phyloP scores from a whole-genome alignment of 192 early-diverging fungal genomes.

The Rhizophagus clarus region DNA sequence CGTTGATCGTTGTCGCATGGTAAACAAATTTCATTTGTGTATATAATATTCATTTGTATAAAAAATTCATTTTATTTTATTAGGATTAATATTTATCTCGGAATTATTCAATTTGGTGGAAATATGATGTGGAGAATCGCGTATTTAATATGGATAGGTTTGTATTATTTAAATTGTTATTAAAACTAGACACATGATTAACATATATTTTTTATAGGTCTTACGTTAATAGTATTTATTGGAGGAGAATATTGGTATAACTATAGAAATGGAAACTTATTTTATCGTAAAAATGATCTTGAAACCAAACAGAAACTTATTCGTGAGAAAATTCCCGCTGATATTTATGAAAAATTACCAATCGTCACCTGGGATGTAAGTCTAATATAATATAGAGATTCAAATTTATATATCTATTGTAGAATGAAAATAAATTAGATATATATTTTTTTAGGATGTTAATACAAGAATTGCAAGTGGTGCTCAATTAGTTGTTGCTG shows the following conservation, averaged over 20 bases:
- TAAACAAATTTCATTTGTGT: no score
- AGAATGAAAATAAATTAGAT: no score
- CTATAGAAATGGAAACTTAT: neutral
- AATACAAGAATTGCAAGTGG: conserved; percentile 5
- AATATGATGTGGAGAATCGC: neutral
- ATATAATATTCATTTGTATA: no score
- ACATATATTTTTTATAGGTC: neutral
- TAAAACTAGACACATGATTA: neutral
- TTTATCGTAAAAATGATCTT: neutral
- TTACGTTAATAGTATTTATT: neutral
- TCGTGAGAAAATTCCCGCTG: neutral
- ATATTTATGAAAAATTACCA: neutral
- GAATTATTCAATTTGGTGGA: neutral
- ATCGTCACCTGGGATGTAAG: neutral
- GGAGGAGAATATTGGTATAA: neutral
- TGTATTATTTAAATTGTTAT: no score
- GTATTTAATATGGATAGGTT: conserved; percentile 5
- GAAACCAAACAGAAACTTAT: neutral
- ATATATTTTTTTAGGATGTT: neutral
- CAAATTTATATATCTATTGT: no score
- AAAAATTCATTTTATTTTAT: no score
- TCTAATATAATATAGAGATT: no score
- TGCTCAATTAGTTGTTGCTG: conserved; percentile 20
- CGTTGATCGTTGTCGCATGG: neutral
- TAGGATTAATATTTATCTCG: conserved; percentile 6